These are phyloP conservation scores for Vanilla planifolia DNA, from an alignment of 106 monocot genomes.

Conservation along the genomic window DNA sequence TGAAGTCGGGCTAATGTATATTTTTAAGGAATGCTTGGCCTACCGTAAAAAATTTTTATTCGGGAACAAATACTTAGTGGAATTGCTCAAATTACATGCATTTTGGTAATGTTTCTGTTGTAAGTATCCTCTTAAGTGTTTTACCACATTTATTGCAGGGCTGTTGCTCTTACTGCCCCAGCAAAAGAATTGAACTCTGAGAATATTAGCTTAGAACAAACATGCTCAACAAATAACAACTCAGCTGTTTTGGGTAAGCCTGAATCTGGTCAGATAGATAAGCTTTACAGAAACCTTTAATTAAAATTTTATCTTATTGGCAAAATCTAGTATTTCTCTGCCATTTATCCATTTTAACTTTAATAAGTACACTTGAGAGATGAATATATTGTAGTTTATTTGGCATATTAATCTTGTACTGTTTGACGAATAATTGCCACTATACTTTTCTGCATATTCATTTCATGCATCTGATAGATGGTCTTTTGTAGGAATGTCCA, in stretches of 20 bases:
- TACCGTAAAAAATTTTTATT: background rate
- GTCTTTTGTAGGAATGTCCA: background rate
- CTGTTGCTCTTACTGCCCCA: background rate
- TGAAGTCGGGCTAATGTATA: background rate
- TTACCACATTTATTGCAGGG: background rate
- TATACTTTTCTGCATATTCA: background rate
- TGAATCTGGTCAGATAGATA: too few relatives aligned
- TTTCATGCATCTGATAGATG: background rate
- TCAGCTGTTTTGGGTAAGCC: too few relatives aligned
- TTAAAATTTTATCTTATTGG: too few relatives aligned
- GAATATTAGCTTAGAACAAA: too few relatives aligned
- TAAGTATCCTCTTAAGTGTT: background rate
- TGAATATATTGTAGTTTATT: too few relatives aligned
- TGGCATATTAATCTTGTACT: too few relatives aligned
- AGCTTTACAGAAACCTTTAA: too few relatives aligned
- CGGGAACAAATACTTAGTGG: background rate
- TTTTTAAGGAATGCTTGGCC: background rate
- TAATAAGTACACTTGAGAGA: background rate
- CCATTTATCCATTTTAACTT: too few relatives aligned
- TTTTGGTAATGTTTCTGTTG: background rate
- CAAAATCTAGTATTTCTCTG: background rate
- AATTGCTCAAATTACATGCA: background rate
- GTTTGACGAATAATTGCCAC: background rate
- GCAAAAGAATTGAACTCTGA: too few relatives aligned
- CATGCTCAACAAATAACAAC: too few relatives aligned